Evolutionary conservation across 108 stramenopile genomes (phyloP).

Genomic region (Aurantiochytrium sp.): DNA sequence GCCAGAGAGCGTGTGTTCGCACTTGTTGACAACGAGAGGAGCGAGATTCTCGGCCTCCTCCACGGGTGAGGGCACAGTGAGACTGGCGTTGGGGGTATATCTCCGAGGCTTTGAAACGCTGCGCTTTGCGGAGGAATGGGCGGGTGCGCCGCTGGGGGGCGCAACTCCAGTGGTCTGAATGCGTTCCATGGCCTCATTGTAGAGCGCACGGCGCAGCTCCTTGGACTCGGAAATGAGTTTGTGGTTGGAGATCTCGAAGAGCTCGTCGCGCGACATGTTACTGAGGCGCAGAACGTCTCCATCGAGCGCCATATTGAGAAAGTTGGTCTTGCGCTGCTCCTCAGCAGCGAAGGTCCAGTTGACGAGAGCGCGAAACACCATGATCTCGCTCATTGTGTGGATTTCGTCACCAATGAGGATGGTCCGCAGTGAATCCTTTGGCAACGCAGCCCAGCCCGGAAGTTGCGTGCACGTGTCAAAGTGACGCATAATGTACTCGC

Average conservation of each 20-base stretch:
- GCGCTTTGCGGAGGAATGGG: background rate
- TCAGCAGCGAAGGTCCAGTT: background rate
- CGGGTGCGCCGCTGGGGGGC: background rate
- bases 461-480: background rate
- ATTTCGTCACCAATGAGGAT: background rate
- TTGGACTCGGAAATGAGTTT: background rate
- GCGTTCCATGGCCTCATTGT: background rate
- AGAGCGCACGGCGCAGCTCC: background rate
- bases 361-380: background rate
- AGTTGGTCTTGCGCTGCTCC: background rate
- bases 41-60: background rate
- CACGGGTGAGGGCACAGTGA: background rate
- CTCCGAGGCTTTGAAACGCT: background rate
- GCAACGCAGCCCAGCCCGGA: background rate
- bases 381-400: background rate
- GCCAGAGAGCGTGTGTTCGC: background rate
- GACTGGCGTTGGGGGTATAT: background rate
- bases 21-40: background rate
- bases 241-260: background rate
- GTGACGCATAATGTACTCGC: background rate
- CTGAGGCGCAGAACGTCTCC: background rate
- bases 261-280: background rate
- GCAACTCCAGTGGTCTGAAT: background rate
- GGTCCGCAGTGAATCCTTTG: background rate
- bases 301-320: background rate